Conservation (phyloP, 495 filamentous ascomycete genomes). For the Aspergillus olivimuriae region DNA sequence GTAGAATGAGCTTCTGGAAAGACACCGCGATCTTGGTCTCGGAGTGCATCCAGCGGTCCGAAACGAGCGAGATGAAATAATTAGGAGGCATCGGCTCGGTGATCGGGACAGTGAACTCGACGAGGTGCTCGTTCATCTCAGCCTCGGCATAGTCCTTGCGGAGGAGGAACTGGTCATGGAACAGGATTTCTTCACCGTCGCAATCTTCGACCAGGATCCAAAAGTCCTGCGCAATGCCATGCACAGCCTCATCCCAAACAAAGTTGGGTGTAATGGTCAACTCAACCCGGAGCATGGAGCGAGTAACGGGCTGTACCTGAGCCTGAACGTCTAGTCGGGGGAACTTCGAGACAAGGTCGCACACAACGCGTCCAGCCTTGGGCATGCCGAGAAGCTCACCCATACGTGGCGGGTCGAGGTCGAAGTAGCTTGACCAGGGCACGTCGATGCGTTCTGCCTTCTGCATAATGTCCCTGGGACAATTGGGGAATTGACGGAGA, state of each 20-base stretch:
- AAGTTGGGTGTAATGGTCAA: slow-evolving; percentile 92
- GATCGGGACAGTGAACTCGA: slow-evolving; percentile 95
- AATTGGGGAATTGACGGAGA: slow-evolving; percentile 79
- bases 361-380: slow-evolving; percentile 81
- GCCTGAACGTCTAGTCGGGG: slow-evolving; percentile 87
- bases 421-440: slow-evolving; percentile 88
- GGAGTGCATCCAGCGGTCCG: slow-evolving; percentile 96
- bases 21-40: slow-evolving; percentile 90
- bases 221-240: slow-evolving; percentile 84
- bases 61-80: slow-evolving; percentile 92
- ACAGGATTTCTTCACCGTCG: slow-evolving; percentile 93
- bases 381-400: slow-evolving; percentile 89
- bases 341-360: slow-evolving; percentile 82
- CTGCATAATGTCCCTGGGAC: slow-evolving; percentile 75
- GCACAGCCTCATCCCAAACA: slow-evolving; percentile 86
- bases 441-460: slow-evolving; percentile 95
- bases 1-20: slow-evolving; percentile 89
- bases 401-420: slow-evolving; percentile 95
- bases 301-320: slow-evolving; percentile 87
- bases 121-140: slow-evolving; percentile 86
- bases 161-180: slow-evolving; percentile 90
- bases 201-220: slow-evolving; percentile 98
- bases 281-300: slow-evolving; percentile 93
- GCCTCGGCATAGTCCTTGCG: slow-evolving; percentile 76
- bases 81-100: slow-evolving; percentile 97